phyloP scores from a whole-genome alignment of 768 basidiomycete genomes.

The Leccinellum rugosiceps region DNA sequence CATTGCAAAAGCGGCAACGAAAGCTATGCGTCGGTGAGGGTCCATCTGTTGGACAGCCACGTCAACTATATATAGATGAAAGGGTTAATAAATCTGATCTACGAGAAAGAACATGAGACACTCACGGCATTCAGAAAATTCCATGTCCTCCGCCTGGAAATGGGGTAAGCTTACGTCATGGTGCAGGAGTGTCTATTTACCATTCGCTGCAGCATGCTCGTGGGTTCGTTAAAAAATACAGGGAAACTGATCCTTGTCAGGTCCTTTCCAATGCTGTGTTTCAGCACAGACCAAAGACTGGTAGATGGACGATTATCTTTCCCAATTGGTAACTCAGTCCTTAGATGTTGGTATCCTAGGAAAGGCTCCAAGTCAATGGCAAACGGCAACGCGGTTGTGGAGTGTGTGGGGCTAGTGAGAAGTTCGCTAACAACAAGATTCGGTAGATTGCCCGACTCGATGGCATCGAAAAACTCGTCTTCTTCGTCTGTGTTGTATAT shows the following conservation, averaged over 20 bases:
- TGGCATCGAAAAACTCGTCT: conserved; percentile 98
- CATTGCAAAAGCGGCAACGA: conserved; percentile 96
- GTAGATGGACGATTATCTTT: conserved; percentile 82
- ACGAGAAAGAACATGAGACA: background rate
- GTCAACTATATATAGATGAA: conserved; percentile 54
- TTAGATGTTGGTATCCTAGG: conserved; percentile 62
- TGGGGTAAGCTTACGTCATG: background rate
- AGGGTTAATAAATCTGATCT: conserved; percentile 3
- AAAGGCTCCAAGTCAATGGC: conserved; percentile 47
- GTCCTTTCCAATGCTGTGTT: conserved; percentile 94
- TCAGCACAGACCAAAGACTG: conserved; percentile 92
- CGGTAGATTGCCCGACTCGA: conserved; percentile 77
- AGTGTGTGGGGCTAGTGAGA: conserved; percentile 47
- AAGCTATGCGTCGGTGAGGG: conserved; percentile 80
- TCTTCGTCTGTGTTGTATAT: conserved; percentile 66
- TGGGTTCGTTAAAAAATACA: conserved; percentile 90
- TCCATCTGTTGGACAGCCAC: conserved; percentile 76
- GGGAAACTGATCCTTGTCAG: conserved; percentile 94
- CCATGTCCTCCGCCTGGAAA: conserved; percentile 87
- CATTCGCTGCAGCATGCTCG: conserved; percentile 97
- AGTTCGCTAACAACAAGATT: conserved; percentile 68
- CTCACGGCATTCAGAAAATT: conserved; percentile 89
- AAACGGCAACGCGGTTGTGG: conserved; percentile 32
- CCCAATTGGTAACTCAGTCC: conserved; percentile 57
- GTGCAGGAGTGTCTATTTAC: conserved; percentile 33